Evolutionary conservation across 2,329 filamentous ascomycete species (phyloP).

Genomic region (Dendrostoma leiphaemia): DNA sequence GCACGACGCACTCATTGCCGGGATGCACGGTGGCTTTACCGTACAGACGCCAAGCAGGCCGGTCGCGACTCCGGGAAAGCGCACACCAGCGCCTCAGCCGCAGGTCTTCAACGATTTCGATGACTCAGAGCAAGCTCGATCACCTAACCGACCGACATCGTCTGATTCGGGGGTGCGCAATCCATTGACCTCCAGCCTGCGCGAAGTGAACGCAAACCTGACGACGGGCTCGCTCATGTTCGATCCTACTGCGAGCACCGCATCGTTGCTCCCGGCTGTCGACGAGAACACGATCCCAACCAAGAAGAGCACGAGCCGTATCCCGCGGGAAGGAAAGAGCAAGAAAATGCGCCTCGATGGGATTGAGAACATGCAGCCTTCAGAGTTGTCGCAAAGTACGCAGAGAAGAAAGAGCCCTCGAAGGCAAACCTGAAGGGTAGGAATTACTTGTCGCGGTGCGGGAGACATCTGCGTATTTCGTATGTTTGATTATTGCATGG

Average conservation of each 20-base stretch:
- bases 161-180: slow-evolving; percentile 24
- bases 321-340: slow-evolving; percentile 31
- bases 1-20: slow-evolving; percentile 43
- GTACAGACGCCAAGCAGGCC: slow-evolving; percentile 9
- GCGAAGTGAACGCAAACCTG: slow-evolving; percentile 53
- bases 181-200: slow-evolving; percentile 44
- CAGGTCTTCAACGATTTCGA: slow-evolving; percentile 26
- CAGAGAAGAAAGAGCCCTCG: slow-evolving; percentile 56
- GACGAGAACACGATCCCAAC: slow-evolving; percentile 44
- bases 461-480: not conserved
- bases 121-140: slow-evolving; percentile 20
- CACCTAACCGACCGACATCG: slow-evolving; percentile 23
- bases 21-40: slow-evolving; percentile 24
- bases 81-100: slow-evolving; percentile 19
- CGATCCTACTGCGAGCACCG: slow-evolving; percentile 41
- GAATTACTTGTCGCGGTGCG: not conserved
- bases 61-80: slow-evolving; percentile 32
- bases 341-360: slow-evolving; percentile 40
- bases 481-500: slow-evolving; percentile 11
- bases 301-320: slow-evolving; percentile 42
- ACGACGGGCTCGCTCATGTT: slow-evolving; percentile 36
- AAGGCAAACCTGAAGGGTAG: slow-evolving; percentile 29
- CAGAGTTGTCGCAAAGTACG: slow-evolving; percentile 43
- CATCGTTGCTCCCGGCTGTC: slow-evolving; percentile 34
- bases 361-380: slow-evolving; percentile 49